phyloP scores from a whole-genome alignment of 345 rosid species.

The Microcos paniculata region DNA sequence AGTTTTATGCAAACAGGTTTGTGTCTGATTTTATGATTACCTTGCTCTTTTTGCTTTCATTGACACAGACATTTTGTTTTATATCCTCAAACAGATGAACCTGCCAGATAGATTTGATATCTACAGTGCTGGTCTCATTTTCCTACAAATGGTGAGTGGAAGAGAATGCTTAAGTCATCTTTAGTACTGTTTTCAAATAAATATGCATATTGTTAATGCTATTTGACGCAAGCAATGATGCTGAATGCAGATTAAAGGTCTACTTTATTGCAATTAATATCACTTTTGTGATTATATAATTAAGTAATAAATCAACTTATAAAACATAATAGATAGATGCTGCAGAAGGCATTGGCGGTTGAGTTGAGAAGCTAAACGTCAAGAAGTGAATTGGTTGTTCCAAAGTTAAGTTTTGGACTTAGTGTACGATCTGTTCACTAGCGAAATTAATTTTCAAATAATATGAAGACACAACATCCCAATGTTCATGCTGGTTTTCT shows the following conservation, averaged over 20 bases:
- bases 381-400: neutral
- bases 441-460: neutral
- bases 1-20: constrained; percentile 53
- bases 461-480: neutral
- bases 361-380: neutral
- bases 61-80: constrained; percentile 10
- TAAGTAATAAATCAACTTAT: neutral
- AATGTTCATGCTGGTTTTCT: neutral
- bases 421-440: neutral
- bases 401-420: neutral
- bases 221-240: neutral
- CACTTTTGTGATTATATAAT: neutral
- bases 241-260: neutral
- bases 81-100: constrained; percentile 65
- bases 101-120: constrained; percentile 94
- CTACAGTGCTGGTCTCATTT: constrained; percentile 89
- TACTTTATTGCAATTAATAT: neutral
- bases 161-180: neutral
- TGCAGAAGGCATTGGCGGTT: neutral
- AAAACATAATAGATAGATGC: neutral
- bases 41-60: constrained; percentile 15
- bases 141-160: constrained; percentile 82
- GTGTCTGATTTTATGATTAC: constrained; percentile 6
- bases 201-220: neutral
- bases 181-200: neutral